Conservation (phyloP, 768 basidiomycete genomes). For the Glaciozyma antarctica region DNA sequence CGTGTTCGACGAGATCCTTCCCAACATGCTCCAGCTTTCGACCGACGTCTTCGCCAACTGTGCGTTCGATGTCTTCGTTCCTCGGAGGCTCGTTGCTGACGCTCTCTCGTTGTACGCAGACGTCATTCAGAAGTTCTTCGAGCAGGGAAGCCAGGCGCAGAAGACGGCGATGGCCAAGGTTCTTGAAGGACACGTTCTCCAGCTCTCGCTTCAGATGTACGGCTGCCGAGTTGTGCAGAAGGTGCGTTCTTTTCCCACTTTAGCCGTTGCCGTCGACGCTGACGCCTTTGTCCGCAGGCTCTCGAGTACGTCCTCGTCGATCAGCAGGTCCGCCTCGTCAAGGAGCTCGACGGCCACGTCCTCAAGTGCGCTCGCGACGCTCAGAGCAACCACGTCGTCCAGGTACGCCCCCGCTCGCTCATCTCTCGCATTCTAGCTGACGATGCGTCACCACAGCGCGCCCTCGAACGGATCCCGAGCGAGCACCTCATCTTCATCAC, state of each 20-base stretch:
- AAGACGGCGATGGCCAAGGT: slow-evolving; percentile 57
- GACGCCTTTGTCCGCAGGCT: slow-evolving; percentile 49
- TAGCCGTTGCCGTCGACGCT: neutral
- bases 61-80: slow-evolving; percentile 42
- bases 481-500: slow-evolving; percentile 65
- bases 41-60: slow-evolving; percentile 96
- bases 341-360: slow-evolving; percentile 68
- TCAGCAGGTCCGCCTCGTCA: slow-evolving; percentile 65
- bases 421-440: neutral
- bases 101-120: slow-evolving; percentile 41
- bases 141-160: slow-evolving; percentile 68
- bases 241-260: slow-evolving; percentile 43
- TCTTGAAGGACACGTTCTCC: slow-evolving; percentile 68
- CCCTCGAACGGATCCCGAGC: slow-evolving; percentile 68
- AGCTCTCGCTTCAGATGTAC: slow-evolving; percentile 81
- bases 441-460: slow-evolving; percentile 50
- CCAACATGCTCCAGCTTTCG: slow-evolving; percentile 65
- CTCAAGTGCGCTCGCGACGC: slow-evolving; percentile 78
- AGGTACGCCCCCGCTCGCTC: slow-evolving; percentile 32
- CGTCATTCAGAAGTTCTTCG: slow-evolving; percentile 87
- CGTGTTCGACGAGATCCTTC: slow-evolving; percentile 80
- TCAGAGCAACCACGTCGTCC: slow-evolving; percentile 82
- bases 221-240: slow-evolving; percentile 94
- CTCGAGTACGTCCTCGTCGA: slow-evolving; percentile 70
- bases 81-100: neutral